Base-by-base conservation (phyloP, 768 basidiomycete species). In the Leccinum ochraceum region DNA sequence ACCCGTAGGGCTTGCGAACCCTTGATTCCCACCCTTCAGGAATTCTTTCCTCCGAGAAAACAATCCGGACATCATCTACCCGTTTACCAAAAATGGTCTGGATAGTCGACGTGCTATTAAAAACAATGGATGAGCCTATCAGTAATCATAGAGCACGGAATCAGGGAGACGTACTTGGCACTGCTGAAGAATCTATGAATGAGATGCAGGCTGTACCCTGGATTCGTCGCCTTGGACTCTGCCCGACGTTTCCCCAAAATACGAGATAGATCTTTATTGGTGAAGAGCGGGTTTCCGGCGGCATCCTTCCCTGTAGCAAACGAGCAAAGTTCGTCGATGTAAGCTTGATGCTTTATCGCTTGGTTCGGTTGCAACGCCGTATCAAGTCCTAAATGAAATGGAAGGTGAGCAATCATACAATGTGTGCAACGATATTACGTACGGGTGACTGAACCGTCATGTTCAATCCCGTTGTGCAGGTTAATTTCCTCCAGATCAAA, bases 21-120 rank as follows among this genome's bases (percentile, higher is more conserved):
- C 81, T 75, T 0, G 89, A 79, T 68, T 91, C 88, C 88, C 89
- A 92, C 22, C 84, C 84, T 0, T 87, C 79, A 1, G 87, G 86
- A 34, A 93, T 68, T 16, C 89, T 82, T 63, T 93, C 90, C 50
- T 93, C 87, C 9, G 77, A 69, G n/a, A 93, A 71, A 53, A 90
- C 66, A 0, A 79, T 63, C 46, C 80, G 74, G 39, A 92, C 65
- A 59, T 87, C 87, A 7, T 77, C 71, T 5, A 87, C 67, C 20
- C 80, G 77, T 3, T 89, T 88, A 5, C 88, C 90, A 62, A 89
- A 86, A 59, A 86, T 82, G 1, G 80, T 82, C 14, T 87, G 73
- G 49, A 92, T 63, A 0, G 87, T 88, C 0, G 87, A 81, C 0
- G 86, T 79, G 72, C 88, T 90, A 61, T n/a, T 8, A 20, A 36